Evolutionary conservation across 257 asterid genomes (phyloP).

Genomic region (Echium plantagineum): DNA sequence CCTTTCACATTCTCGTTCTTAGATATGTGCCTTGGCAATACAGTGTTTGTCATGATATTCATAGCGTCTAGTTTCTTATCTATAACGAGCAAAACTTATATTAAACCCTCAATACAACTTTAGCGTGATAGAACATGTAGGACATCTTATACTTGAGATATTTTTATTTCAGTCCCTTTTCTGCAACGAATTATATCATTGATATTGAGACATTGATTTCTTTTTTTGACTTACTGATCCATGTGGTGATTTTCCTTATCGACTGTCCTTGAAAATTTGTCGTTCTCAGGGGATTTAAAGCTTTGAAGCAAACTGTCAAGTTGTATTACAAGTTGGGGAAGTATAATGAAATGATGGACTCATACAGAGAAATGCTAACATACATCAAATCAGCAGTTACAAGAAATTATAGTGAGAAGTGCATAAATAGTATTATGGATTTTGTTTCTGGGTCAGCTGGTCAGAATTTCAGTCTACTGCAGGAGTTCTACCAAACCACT

Average conservation of each 20-base stretch:
- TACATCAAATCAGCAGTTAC: constrained; percentile 94
- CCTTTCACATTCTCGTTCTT: too few relatives aligned
- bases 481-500: constrained; percentile 91
- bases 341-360: constrained; percentile 93
- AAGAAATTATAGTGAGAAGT: constrained; percentile 94
- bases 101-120: too few relatives aligned
- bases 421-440: constrained; percentile 96
- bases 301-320: constrained; percentile 93
- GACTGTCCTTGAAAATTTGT: constrained; percentile 3
- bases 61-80: too few relatives aligned
- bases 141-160: too few relatives aligned
- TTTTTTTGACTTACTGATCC: too few relatives aligned
- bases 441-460: constrained; percentile 91
- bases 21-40: too few relatives aligned
- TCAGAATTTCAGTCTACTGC: constrained; percentile 78
- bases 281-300: constrained; percentile 88
- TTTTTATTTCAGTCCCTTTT: background rate
- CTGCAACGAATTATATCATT: too few relatives aligned
- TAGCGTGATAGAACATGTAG: too few relatives aligned
- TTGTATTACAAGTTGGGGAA: constrained; percentile 82
- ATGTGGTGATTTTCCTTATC: background rate
- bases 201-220: too few relatives aligned
- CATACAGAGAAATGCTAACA: constrained; percentile 86
- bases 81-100: too few relatives aligned
- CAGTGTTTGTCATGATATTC: too few relatives aligned